These are phyloP conservation scores for Echites panduratus DNA, from an alignment of 257 asterid species.

Conservation along the genomic window DNA sequence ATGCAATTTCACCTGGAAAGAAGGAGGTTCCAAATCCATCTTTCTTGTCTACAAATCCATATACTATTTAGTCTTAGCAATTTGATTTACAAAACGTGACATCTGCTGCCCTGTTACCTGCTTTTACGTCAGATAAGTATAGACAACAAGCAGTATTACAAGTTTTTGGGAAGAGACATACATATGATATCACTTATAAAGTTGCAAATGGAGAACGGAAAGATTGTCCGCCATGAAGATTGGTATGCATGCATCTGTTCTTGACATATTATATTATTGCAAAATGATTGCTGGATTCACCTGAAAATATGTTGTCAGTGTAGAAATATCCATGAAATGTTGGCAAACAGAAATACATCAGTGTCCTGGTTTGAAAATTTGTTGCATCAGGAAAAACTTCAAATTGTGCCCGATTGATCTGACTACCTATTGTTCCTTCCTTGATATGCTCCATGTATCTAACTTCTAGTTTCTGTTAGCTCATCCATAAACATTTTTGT, in stretches of 20 bases:
- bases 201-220: conserved; percentile 69
- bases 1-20: conserved; percentile 53
- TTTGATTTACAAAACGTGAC: background rate
- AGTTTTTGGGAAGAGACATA: conserved; percentile 67
- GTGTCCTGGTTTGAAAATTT: too few relatives aligned
- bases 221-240: conserved; percentile 75
- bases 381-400: too few relatives aligned
- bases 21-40: conserved; percentile 44
- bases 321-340: background rate
- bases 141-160: conserved; percentile 82
- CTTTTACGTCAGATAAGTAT: conserved; percentile 42
- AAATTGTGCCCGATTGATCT: too few relatives aligned
- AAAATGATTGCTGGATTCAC: background rate
- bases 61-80: background rate
- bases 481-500: too few relatives aligned
- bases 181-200: conserved; percentile 70
- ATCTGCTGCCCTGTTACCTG: background rate
- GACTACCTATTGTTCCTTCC: too few relatives aligned
- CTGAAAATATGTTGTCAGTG: background rate
- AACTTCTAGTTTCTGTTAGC: too few relatives aligned
- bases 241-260: conserved; percentile 43
- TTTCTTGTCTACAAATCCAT: background rate
- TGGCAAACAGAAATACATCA: background rate
- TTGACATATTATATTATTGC: background rate
- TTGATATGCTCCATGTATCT: too few relatives aligned